Conservation (phyloP, 1,139 yeast species). For the Meyerozyma sp. region DNA sequence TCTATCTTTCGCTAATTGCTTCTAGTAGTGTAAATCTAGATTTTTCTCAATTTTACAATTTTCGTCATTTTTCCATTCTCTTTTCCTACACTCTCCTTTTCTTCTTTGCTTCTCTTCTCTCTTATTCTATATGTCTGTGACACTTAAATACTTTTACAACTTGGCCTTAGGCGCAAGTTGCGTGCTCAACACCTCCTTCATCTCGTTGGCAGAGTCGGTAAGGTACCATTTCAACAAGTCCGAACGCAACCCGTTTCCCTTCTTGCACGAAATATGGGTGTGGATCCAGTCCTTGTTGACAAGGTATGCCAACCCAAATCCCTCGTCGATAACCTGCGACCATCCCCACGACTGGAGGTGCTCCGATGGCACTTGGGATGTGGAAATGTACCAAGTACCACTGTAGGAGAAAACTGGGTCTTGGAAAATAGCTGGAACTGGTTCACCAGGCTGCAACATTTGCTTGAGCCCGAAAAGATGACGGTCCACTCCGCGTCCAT, state of each 20-base stretch:
- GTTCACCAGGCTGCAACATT: conserved; percentile 56
- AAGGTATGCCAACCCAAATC: conserved; percentile 93
- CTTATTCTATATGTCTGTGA: neutral
- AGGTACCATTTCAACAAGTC: conserved; percentile 66
- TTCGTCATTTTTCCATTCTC: neutral
- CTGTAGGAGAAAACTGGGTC: conserved; percentile 79
- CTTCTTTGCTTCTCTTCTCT: neutral
- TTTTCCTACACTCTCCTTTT: neutral
- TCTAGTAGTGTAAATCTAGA: too few relatives aligned
- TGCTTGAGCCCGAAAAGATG: conserved; percentile 87
- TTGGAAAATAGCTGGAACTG: conserved; percentile 63
- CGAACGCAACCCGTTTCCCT: conserved; percentile 61
- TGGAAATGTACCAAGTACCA: conserved; percentile 78
- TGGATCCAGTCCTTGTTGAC: conserved; percentile 82
- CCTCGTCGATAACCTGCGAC: conserved; percentile 93
- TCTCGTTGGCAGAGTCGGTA: conserved; percentile 75
- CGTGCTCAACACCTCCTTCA: conserved; percentile 56
- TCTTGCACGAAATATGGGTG: conserved; percentile 79
- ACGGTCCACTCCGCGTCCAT: conserved; percentile 89
- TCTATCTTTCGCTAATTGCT: too few relatives aligned
- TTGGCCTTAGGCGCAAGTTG: conserved; percentile 37
- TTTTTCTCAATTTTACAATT: too few relatives aligned
- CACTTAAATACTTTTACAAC: conserved; percentile 13
- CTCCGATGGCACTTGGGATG: conserved; percentile 88
- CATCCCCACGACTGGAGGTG: conserved; percentile 92